Conservation (phyloP, 345 rosid species). For the Noccaea caerulescens region DNA sequence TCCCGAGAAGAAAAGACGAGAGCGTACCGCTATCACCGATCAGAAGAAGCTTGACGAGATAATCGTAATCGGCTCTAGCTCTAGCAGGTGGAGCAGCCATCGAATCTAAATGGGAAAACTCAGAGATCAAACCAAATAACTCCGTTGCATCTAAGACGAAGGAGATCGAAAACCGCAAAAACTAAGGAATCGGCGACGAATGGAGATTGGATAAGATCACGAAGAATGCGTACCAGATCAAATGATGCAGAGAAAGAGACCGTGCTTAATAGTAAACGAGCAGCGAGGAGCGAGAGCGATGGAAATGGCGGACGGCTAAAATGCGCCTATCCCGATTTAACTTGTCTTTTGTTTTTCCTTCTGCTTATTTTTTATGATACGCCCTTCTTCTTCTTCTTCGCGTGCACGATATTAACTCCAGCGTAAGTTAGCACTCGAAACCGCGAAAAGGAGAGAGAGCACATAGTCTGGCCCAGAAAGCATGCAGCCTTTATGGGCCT, state of each 20-base stretch:
- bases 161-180: constrained; percentile 15
- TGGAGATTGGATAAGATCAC: not conserved
- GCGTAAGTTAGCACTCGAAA: constrained; percentile 35
- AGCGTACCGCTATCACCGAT: constrained; percentile 75
- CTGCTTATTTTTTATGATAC: not conserved
- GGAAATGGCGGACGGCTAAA: constrained; percentile 46
- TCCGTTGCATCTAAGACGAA: not conserved
- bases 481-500: constrained; percentile 25
- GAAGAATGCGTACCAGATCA: constrained; percentile 34
- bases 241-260: constrained; percentile 24
- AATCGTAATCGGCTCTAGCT: constrained; percentile 81
- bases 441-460: not conserved
- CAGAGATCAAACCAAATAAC: constrained; percentile 28
- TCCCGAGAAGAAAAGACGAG: constrained; percentile 2
- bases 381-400: constrained; percentile 37
- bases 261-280: constrained; percentile 31
- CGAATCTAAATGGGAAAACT: constrained; percentile 22
- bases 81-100: constrained; percentile 83
- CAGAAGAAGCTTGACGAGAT: constrained; percentile 69
- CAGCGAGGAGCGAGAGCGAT: constrained; percentile 36
- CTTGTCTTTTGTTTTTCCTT: not conserved
- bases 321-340: constrained; percentile 38
- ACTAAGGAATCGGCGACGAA: constrained; percentile 16
- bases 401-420: constrained; percentile 35
- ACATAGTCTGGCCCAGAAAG: constrained; percentile 14